A percentile compares a stretch with the other conserved stretches of the same genome.
Evolutionary conservation across 2,329 filamentous ascomycete species (phyloP).

Genomic region (Leptodontidium sp.): DNA sequence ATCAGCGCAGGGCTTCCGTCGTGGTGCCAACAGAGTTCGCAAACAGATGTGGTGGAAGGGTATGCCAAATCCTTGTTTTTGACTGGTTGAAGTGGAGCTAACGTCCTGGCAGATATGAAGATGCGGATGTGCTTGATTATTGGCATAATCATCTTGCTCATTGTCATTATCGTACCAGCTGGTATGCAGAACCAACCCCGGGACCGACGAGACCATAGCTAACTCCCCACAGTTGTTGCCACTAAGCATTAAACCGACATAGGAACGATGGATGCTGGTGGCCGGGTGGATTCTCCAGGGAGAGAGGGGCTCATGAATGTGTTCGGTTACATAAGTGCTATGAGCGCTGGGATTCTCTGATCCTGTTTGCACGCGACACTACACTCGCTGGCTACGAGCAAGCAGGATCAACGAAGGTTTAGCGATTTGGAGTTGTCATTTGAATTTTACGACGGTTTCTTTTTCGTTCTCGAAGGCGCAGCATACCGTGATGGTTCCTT

Average conservation of each 20-base stretch:
- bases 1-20: slow-evolving; percentile 93
- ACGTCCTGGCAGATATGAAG: slow-evolving; percentile 79
- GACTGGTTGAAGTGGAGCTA: slow-evolving; percentile 20
- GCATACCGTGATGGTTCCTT: slow-evolving; percentile 36
- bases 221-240: slow-evolving; percentile 52
- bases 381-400: slow-evolving; percentile 50
- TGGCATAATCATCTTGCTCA: slow-evolving; percentile 88
- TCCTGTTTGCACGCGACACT: slow-evolving; percentile 47
- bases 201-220: slow-evolving; percentile 33
- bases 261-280: slow-evolving; percentile 29
- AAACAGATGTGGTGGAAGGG: slow-evolving; percentile 99
- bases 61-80: slow-evolving; percentile 6
- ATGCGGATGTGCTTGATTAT: slow-evolving; percentile 97
- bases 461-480: slow-evolving; percentile 40
- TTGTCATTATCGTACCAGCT: slow-evolving; percentile 92
- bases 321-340: slow-evolving; percentile 33
- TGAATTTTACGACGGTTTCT: slow-evolving; percentile 45
- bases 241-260: slow-evolving; percentile 49
- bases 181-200: slow-evolving; percentile 63
- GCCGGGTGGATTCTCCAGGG: slow-evolving; percentile 9
- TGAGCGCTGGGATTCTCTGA: slow-evolving; percentile 44
- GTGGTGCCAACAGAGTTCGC: slow-evolving; percentile 93
- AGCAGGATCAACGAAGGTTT: slow-evolving; percentile 47
- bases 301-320: slow-evolving; percentile 18
- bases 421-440: slow-evolving; percentile 49